phyloP scores from a whole-genome alignment of 306 rosid species.

The Echinosophora koreensis region DNA sequence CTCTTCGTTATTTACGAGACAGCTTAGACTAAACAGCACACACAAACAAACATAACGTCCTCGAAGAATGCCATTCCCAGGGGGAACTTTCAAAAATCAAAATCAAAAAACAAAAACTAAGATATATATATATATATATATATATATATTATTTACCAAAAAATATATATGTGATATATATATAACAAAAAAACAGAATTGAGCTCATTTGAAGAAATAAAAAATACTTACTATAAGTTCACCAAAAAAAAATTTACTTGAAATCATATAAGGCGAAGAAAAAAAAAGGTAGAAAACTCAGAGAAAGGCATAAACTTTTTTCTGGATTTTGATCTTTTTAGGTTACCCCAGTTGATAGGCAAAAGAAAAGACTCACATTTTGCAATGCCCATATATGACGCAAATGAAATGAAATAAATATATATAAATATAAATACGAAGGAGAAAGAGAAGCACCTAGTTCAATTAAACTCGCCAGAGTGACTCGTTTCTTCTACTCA shows the following conservation, averaged over 20 bases:
- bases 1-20: conserved; percentile 43
- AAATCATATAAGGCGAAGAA: neutral
- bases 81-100: neutral
- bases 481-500: neutral
- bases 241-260: neutral
- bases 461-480: neutral
- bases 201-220: neutral
- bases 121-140: neutral
- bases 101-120: neutral
- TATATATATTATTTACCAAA: no score
- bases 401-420: neutral
- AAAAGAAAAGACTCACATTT: conserved; percentile 20
- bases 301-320: neutral
- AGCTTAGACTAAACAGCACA: conserved; percentile 30
- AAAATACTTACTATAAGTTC: neutral
- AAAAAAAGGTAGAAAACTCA: neutral
- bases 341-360: neutral
- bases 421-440: neutral
- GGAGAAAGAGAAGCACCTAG: conserved; percentile 33
- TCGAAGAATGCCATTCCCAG: conserved; percentile 13
- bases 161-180: neutral
- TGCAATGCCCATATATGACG: conserved; percentile 1
- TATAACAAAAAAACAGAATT: neutral
- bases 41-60: conserved; percentile 21
- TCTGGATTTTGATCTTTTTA: neutral